Evolutionary conservation across 345 rosid genomes (phyloP).

Genomic region (Eutrema yunnanense): DNA sequence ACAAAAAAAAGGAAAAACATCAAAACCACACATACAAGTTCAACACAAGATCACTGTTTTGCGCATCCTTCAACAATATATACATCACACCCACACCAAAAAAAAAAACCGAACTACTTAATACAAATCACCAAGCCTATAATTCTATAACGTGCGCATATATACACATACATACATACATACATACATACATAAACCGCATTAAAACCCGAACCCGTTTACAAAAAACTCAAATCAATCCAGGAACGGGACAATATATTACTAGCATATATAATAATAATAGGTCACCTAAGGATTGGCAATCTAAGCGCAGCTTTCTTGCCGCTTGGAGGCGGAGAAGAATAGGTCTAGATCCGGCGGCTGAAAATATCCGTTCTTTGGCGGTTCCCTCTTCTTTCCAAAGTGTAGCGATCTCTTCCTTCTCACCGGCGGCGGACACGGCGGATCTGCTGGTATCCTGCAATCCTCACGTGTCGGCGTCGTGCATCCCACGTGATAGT

Average conservation of each 20-base stretch:
- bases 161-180: not conserved
- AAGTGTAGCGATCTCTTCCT: slow-evolving; percentile 34
- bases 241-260: not conserved
- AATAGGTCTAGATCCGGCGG: slow-evolving; percentile 69
- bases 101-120: too few species aligned
- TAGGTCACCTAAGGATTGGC: slow-evolving; percentile 5
- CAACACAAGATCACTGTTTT: not conserved
- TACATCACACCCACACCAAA: not conserved
- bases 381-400: slow-evolving; percentile 30
- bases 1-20: not conserved
- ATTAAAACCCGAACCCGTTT: not conserved
- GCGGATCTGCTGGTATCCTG: slow-evolving; percentile 30
- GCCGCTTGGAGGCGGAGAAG: slow-evolving; percentile 22
- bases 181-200: not conserved
- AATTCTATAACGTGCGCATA: not conserved
- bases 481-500: slow-evolving; percentile 36
- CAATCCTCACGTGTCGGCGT: slow-evolving; percentile 50
- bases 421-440: slow-evolving; percentile 60
- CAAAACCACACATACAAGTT: not conserved
- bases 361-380: slow-evolving; percentile 54
- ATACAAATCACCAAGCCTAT: not conserved
- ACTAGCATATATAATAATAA: not conserved
- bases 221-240: not conserved
- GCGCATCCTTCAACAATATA: not conserved
- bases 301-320: slow-evolving; percentile 13